Percentiles rank a stretch among this genome's conserved stretches.
These are phyloP conservation scores for Vanrija pseudolonga DNA, from an alignment of 1,284 basidiomycete genomes.

Conservation along the genomic window DNA sequence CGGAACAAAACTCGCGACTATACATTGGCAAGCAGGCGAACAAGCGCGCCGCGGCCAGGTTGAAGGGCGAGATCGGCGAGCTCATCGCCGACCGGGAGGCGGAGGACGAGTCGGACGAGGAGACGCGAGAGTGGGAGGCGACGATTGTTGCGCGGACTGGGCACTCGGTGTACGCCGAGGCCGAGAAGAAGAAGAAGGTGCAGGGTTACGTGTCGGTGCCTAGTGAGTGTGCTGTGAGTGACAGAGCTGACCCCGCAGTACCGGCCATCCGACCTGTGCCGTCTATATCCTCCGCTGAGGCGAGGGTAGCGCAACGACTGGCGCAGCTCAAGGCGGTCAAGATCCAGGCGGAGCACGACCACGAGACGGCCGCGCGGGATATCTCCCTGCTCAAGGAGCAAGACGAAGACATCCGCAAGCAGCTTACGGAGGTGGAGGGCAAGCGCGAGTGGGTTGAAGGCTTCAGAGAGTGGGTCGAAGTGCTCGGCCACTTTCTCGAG, in stretches of 20 bases:
- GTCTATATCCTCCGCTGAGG: conserved; percentile 66
- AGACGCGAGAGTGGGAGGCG: conserved; percentile 83
- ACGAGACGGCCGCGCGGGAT: conserved; percentile 56
- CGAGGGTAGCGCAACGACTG: conserved; percentile 61
- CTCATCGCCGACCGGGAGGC: conserved; percentile 82
- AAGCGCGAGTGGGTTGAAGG: conserved; percentile 83
- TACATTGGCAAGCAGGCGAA: conserved; percentile 80
- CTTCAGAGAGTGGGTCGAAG: conserved; percentile 82
- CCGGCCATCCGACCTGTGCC: conserved; percentile 54
- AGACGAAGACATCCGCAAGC: conserved; percentile 71
- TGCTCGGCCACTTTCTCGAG: conserved; percentile 80
- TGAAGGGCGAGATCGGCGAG: conserved; percentile 73
- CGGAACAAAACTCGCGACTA: conserved; percentile 79
- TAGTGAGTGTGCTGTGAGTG: conserved; percentile 57
- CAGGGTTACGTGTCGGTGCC: conserved; percentile 67
- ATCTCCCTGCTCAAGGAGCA: conserved; percentile 66
- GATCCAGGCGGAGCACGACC: conserved; percentile 39
- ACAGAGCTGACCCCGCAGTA: conserved; percentile 53
- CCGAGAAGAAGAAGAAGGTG: conserved; percentile 42
- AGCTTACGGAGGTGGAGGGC: conserved; percentile 72
- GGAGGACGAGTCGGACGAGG: conserved; percentile 67
- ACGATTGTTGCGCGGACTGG: conserved; percentile 11
- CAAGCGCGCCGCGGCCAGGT: conserved; percentile 67
- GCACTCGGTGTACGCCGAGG: neutral
- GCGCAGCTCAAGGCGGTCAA: conserved; percentile 52